phyloP scores from a whole-genome alignment of 805 yeast species.

The Candida tallmaniae region DNA sequence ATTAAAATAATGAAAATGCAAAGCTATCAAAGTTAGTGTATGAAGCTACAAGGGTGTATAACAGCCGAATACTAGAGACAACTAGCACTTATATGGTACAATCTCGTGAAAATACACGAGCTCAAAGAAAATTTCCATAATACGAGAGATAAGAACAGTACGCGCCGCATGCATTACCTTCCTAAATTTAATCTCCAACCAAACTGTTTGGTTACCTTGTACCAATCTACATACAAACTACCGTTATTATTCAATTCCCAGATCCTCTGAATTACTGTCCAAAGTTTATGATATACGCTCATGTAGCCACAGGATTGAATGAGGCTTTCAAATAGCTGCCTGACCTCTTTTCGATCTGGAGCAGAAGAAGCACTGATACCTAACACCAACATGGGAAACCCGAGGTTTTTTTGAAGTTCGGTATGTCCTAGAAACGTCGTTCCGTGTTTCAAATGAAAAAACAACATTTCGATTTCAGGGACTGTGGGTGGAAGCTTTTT shows the following conservation, averaged over 20 bases:
- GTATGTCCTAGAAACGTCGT: not conserved
- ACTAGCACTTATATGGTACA: no score
- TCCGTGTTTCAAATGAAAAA: not conserved
- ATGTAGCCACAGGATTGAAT: slow-evolving; percentile 1
- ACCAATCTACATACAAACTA: slow-evolving; percentile 38
- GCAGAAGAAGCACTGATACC: slow-evolving; percentile 25
- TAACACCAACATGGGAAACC: slow-evolving; percentile 37
- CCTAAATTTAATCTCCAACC: slow-evolving; percentile 35
- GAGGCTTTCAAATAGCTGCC: not conserved
- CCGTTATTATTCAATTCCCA: slow-evolving; percentile 36
- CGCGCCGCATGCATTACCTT: no score
- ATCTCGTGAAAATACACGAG: no score
- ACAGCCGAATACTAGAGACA: no score
- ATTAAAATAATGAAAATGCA: no score
- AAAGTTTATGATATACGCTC: slow-evolving; percentile 1
- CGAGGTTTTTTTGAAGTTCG: slow-evolving; percentile 16
- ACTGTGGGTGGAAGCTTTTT: slow-evolving; percentile 11
- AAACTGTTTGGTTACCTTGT: slow-evolving; percentile 30
- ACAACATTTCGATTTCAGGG: slow-evolving; percentile 10
- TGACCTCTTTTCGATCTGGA: slow-evolving; percentile 3
- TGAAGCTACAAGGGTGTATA: no score
- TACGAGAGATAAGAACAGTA: no score
- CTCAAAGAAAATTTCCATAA: no score
- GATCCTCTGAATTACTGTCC: slow-evolving; percentile 24
- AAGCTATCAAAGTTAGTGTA: no score